These are phyloP conservation scores for Gossypium laxum DNA, from an alignment of 441 rosid genomes.

Conservation along the genomic window DNA sequence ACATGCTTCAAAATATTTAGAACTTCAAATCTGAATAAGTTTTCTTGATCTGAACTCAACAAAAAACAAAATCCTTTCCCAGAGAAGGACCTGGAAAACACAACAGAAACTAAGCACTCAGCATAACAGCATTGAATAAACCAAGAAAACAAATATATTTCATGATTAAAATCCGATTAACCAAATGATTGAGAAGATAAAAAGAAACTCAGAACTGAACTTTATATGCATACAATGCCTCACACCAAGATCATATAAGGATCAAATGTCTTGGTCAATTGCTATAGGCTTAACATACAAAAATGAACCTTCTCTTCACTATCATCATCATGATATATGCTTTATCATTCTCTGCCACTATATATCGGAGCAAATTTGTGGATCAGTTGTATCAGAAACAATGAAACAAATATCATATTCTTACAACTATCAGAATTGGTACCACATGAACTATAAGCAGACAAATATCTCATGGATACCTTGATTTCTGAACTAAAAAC, in stretches of 20 bases:
- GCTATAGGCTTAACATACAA: no score
- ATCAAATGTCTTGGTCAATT: background rate
- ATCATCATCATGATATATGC: background rate
- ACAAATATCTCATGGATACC: background rate
- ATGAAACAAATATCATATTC: background rate
- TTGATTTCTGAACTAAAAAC: background rate
- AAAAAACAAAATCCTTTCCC: background rate
- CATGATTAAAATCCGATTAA: background rate
- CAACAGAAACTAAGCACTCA: background rate
- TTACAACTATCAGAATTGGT: background rate
- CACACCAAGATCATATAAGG: background rate
- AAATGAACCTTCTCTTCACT: no score
- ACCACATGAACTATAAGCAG: no score
- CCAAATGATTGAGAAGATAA: background rate
- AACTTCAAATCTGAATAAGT: background rate
- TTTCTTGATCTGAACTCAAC: background rate
- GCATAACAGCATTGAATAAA: background rate
- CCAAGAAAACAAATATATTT: background rate
- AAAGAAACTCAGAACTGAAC: no score
- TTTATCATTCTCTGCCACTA: background rate
- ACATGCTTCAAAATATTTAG: slow-evolving; percentile 2
- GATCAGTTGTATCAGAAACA: background rate
- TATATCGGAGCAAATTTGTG: background rate
- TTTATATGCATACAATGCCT: background rate
- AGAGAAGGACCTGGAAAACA: background rate